phyloP scores from a whole-genome alignment of 2,329 filamentous ascomycete genomes.

The Pestalotiopsis sp. region DNA sequence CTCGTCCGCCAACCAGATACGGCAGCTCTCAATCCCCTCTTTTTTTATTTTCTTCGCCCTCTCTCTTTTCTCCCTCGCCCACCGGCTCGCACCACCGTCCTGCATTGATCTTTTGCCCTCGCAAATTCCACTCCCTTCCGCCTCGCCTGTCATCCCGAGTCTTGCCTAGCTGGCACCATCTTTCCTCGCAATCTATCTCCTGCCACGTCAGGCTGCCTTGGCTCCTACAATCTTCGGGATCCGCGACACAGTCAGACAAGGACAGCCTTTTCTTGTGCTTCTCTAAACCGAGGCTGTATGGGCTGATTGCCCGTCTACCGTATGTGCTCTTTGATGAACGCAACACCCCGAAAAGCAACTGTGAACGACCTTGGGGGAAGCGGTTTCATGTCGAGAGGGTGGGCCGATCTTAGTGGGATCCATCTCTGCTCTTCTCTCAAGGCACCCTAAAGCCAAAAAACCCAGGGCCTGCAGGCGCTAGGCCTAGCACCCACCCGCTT shows the following conservation, averaged over 20 bases:
- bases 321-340: not conserved
- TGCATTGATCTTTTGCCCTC: not conserved
- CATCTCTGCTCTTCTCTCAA: not conserved
- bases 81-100: not conserved
- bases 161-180: not conserved
- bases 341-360: not conserved
- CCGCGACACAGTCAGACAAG: not conserved
- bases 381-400: not conserved
- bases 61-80: not conserved
- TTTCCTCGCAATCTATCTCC: conserved; percentile 10
- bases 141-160: conserved; percentile 9
- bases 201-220: conserved; percentile 8
- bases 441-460: not conserved
- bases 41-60: not conserved
- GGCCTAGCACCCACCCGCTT: not conserved
- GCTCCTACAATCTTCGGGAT: not conserved
- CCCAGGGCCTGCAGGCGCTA: not conserved
- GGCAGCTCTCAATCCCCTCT: conserved; percentile 10
- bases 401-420: not conserved
- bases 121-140: conserved; percentile 2
- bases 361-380: not conserved
- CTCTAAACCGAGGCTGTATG: not conserved
- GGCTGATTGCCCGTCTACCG: not conserved
- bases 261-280: not conserved
- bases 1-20: conserved; percentile 13